Conservation (phyloP, 1,284 basidiomycete species). For the Ceratobasidium sp. region DNA sequence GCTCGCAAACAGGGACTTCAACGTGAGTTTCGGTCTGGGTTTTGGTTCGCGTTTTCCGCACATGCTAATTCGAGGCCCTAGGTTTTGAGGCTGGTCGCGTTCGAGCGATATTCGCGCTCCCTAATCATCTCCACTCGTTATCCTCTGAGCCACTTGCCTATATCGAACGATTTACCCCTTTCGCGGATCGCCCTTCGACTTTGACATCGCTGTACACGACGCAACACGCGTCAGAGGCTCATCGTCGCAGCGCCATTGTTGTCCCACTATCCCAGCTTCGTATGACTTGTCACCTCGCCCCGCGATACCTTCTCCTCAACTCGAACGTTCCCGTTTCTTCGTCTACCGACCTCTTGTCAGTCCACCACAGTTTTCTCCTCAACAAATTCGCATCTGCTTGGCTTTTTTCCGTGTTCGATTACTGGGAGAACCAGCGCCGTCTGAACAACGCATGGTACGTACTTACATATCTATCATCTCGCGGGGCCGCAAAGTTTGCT, state of each 20-base stretch:
- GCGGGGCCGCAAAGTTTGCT: no score
- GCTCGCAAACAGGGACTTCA: neutral
- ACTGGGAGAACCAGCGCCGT: neutral
- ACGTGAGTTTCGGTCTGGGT: neutral
- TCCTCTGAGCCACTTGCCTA: neutral
- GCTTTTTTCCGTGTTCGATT: neutral
- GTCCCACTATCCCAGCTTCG: neutral
- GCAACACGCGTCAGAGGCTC: neutral
- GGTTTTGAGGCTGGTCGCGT: neutral
- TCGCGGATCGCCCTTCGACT: neutral
- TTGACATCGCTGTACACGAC: neutral
- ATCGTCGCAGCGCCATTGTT: neutral
- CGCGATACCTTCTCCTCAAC: neutral
- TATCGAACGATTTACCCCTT: neutral
- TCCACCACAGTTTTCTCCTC: neutral
- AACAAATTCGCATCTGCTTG: constrained; percentile 3
- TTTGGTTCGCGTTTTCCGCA: neutral
- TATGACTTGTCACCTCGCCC: constrained; percentile 4
- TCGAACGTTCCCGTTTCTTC: neutral
- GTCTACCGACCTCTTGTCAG: neutral
- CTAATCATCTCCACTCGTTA: neutral
- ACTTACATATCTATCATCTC: no score
- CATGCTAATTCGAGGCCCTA: neutral
- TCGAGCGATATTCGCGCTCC: neutral
- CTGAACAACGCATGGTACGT: neutral